Percentiles rank a stretch among this genome's conserved stretches.
Evolutionary conservation across 1,284 basidiomycete genomes (phyloP).

Genomic region (Tilletia horrida): DNA sequence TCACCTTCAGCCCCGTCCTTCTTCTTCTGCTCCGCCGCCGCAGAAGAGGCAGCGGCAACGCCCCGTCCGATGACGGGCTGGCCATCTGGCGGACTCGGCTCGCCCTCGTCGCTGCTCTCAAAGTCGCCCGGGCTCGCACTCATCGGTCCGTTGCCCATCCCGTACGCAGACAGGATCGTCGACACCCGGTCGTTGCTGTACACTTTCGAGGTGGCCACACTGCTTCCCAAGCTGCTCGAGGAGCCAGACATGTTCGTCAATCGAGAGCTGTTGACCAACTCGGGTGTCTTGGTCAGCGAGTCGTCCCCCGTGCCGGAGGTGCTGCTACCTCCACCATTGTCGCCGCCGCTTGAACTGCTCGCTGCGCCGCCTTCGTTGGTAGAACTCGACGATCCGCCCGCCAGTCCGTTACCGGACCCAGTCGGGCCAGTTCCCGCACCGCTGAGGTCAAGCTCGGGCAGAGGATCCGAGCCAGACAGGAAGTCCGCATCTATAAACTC

Average conservation of each 20-base stretch:
- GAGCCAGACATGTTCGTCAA: slow-evolving; percentile 13
- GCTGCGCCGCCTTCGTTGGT: not conserved
- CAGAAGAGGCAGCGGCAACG: not conserved
- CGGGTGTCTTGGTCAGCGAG: slow-evolving; percentile 8
- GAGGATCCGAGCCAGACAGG: not conserved
- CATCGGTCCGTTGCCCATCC: slow-evolving; percentile 8
- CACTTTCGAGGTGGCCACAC: not conserved
- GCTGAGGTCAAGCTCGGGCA: not conserved
- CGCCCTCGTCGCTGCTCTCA: slow-evolving; percentile 14
- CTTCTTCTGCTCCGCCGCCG: not conserved
- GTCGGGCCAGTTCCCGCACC: not conserved
- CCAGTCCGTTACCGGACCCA: slow-evolving; percentile 6
- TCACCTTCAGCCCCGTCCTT: not conserved
- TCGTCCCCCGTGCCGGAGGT: not conserved
- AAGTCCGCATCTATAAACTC: slow-evolving; percentile 14
- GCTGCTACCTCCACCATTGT: not conserved
- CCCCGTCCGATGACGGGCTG: slow-evolving; percentile 1
- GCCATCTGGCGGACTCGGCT: slow-evolving; percentile 12
- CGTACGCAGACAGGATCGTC: slow-evolving; percentile 14
- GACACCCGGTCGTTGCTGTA: not conserved
- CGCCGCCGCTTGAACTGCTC: not conserved
- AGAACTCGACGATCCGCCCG: not conserved
- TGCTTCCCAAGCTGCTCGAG: slow-evolving; percentile 13
- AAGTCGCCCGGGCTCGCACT: slow-evolving; percentile 14
- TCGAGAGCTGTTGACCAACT: slow-evolving; percentile 2